A percentile compares a stretch with the other conserved stretches of the same genome.
These are phyloP conservation scores for Aspergillus nanangensis DNA, from an alignment of 495 filamentous ascomycete species.

Conservation along the genomic window DNA sequence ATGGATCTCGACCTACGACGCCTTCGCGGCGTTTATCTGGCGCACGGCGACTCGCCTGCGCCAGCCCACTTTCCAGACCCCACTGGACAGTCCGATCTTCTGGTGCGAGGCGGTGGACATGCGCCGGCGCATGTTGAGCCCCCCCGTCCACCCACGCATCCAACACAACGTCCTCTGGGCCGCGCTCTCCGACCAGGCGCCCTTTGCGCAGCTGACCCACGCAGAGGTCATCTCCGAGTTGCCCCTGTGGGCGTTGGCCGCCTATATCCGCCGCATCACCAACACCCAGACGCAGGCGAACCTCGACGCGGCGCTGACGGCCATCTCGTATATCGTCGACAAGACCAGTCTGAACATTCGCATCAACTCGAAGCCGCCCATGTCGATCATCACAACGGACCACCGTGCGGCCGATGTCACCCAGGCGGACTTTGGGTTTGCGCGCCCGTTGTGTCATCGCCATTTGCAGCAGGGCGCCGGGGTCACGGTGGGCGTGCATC, in stretches of 20 bases:
- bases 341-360: constrained; percentile 21
- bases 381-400: constrained; percentile 18
- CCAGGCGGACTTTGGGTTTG: constrained; percentile 18
- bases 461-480: constrained; percentile 6
- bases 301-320: constrained; percentile 17
- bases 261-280: constrained; percentile 31
- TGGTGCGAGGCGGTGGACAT: constrained; percentile 35
- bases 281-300: constrained; percentile 24
- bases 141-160: constrained; percentile 20
- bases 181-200: constrained; percentile 11
- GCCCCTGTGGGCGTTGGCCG: constrained; percentile 26
- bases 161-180: constrained; percentile 33
- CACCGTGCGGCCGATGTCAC: constrained; percentile 13
- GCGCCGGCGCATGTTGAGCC: constrained; percentile 28
- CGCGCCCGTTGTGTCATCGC: constrained; percentile 9
- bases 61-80: constrained; percentile 20
- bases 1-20: constrained; percentile 42
- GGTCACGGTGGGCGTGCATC: constrained; percentile 6
- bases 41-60: constrained; percentile 29
- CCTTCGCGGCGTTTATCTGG: constrained; percentile 35
- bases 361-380: constrained; percentile 13
- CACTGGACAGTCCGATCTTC: constrained; percentile 16
- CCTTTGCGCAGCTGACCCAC: constrained; percentile 14
- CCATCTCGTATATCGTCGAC: constrained; percentile 28
- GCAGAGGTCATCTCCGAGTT: constrained; percentile 30